phyloP scores from a whole-genome alignment of 2,329 filamentous ascomycete genomes.

The Tetracladium maxilliforme region DNA sequence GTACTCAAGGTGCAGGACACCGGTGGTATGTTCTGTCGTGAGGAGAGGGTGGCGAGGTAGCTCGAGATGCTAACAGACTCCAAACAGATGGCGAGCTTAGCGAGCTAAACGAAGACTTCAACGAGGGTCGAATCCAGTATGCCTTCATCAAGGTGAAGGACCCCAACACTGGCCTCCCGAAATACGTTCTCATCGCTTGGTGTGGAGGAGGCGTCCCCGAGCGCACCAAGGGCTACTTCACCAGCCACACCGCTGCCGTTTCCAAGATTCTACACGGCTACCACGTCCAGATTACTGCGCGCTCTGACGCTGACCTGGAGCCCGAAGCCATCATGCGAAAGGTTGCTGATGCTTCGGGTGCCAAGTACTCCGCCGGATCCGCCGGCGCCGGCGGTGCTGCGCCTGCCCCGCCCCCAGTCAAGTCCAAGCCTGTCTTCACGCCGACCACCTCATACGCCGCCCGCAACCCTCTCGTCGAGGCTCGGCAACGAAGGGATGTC shows the following conservation, averaged over 20 bases:
- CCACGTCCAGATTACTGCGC: conserved; percentile 92
- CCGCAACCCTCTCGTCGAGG: conserved; percentile 51
- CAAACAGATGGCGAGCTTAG: conserved; percentile 70
- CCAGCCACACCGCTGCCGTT: conserved; percentile 79
- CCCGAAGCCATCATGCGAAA: conserved; percentile 84
- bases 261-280: conserved; percentile 92
- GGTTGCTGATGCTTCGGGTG: conserved; percentile 83
- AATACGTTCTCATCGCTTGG: conserved; percentile 89
- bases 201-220: conserved; percentile 98
- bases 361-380: conserved; percentile 73
- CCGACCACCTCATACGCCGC: conserved; percentile 48
- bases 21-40: conserved; percentile 43
- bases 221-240: conserved; percentile 96
- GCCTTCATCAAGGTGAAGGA: conserved; percentile 95
- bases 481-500: conserved; percentile 42
- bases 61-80: conserved; percentile 6
- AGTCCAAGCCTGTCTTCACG: conserved; percentile 85
- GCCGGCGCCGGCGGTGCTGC: conserved; percentile 35
- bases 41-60: conserved; percentile 1
- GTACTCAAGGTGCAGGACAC: conserved; percentile 87
- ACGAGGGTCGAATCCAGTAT: conserved; percentile 91
- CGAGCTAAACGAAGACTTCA: conserved; percentile 90
- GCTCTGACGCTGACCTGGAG: conserved; percentile 77
- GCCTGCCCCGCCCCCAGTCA: conserved; percentile 53
- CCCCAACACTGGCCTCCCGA: conserved; percentile 77